Evolutionary conservation across 2,329 filamentous ascomycete species (phyloP).

Genomic region (Colletotrichum truncatum): DNA sequence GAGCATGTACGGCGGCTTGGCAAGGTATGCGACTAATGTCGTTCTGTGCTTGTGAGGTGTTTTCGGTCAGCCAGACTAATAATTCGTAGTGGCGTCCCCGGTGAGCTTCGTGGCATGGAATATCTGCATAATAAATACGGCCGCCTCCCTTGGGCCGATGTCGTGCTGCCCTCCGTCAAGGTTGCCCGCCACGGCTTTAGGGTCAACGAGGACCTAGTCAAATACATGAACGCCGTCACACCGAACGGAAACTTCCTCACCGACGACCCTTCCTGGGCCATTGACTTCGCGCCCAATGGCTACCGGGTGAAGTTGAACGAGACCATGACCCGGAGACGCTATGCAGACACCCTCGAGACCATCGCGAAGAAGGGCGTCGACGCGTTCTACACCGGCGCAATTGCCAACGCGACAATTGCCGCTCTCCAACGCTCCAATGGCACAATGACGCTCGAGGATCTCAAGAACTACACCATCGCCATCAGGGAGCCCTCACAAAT

Average conservation of each 20-base stretch:
- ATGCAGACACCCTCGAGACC: conserved; percentile 76
- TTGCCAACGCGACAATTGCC: conserved; percentile 75
- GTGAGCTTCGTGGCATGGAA: conserved; percentile 78
- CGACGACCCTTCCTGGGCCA: conserved; percentile 77
- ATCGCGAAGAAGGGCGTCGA: conserved; percentile 73
- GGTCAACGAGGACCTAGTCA: conserved; percentile 75
- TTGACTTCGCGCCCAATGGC: conserved; percentile 86
- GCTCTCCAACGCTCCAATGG: conserved; percentile 72
- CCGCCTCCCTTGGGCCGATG: conserved; percentile 68
- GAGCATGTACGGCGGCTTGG: conserved; percentile 76
- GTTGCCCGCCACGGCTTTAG: conserved; percentile 78
- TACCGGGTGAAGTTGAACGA: conserved; percentile 73
- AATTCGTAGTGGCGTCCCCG: conserved; percentile 66
- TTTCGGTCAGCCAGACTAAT: conserved; percentile 26
- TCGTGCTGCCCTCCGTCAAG: conserved; percentile 76
- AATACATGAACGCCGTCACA: conserved; percentile 67
- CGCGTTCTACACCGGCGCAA: conserved; percentile 75
- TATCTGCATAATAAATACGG: conserved; percentile 77
- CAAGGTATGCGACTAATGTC: conserved; percentile 54
- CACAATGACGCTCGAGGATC: conserved; percentile 79
- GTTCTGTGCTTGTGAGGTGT: neutral
- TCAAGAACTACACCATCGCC: conserved; percentile 76
- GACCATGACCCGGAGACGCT: conserved; percentile 77
- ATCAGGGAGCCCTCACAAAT: conserved; percentile 69
- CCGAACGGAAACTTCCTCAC: conserved; percentile 69